A percentile compares a stretch with the other conserved stretches of the same genome.
phyloP scores from a whole-genome alignment of 257 asterid genomes.

The Jasminum sambac region DNA sequence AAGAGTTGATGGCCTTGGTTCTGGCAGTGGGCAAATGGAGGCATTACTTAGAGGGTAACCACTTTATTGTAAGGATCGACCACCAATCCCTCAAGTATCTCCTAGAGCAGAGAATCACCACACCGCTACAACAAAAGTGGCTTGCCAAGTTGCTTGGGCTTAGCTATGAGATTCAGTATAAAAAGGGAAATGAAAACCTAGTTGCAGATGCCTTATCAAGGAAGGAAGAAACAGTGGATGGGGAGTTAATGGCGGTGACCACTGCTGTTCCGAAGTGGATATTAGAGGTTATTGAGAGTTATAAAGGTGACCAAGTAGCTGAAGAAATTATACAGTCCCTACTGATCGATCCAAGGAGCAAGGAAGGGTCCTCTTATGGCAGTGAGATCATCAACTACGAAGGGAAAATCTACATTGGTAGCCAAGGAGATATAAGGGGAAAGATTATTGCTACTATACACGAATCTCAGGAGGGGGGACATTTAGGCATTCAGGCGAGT shows the following conservation, averaged over 20 bases:
- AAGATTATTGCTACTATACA: no score
- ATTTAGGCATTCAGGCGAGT: not conserved
- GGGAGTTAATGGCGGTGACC: not conserved
- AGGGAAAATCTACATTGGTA: not conserved
- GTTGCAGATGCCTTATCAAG: not conserved
- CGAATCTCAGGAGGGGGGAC: not conserved
- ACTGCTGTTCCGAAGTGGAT: not conserved
- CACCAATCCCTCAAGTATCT: not conserved
- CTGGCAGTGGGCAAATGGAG: not conserved
- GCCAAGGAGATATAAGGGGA: no score
- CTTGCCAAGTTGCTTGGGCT: not conserved
- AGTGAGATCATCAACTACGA: not conserved
- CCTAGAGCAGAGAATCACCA: not conserved
- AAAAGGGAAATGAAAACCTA: not conserved
- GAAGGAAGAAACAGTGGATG: not conserved
- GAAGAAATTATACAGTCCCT: no score
- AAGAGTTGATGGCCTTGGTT: not conserved
- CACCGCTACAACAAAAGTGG: conserved; percentile 2
- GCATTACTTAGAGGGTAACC: not conserved
- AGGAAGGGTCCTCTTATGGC: no score
- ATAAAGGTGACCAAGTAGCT: no score
- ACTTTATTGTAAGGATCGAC: not conserved
- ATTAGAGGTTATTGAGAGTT: no score
- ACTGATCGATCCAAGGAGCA: no score
- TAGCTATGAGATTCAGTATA: not conserved